phyloP scores from a whole-genome alignment of 1,284 basidiomycete genomes.

The Bjerkandera adusta region DNA sequence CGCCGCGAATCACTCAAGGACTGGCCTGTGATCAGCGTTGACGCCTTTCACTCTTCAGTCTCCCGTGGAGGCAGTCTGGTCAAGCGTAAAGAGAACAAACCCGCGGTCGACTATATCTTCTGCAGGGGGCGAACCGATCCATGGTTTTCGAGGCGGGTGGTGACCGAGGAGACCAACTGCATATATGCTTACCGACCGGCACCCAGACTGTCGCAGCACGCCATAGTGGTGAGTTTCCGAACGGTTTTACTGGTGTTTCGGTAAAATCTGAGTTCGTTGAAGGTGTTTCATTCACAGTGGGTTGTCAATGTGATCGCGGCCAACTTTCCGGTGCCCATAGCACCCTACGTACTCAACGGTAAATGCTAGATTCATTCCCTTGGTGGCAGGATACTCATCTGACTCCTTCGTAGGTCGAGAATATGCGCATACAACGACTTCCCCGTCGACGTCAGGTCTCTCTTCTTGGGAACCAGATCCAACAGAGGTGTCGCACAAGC shows the following conservation, averaged over 20 bases:
- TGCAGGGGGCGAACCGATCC: conserved; percentile 13
- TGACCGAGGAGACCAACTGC: background rate
- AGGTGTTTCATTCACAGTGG: conserved; percentile 19
- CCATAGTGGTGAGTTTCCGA: conserved; percentile 7
- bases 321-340: conserved; percentile 9
- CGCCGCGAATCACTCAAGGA: background rate
- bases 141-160: conserved; percentile 14
- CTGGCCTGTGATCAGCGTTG: background rate
- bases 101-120: conserved; percentile 12
- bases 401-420: too few relatives aligned
- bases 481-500: too few relatives aligned
- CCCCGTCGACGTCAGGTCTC: background rate
- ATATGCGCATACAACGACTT: too few relatives aligned
- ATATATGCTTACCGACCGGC: background rate
- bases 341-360: conserved; percentile 17
- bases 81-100: background rate
- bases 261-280: background rate
- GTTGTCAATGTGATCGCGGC: conserved; percentile 10
- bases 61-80: conserved; percentile 11
- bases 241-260: background rate
- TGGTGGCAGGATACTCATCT: too few relatives aligned
- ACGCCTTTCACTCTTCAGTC: conserved; percentile 3
- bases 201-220: conserved; percentile 9
- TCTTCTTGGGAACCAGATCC: background rate
- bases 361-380: too few relatives aligned